Conservation (phyloP, 1,139 yeast species). For the Hansenula lynferdii region DNA sequence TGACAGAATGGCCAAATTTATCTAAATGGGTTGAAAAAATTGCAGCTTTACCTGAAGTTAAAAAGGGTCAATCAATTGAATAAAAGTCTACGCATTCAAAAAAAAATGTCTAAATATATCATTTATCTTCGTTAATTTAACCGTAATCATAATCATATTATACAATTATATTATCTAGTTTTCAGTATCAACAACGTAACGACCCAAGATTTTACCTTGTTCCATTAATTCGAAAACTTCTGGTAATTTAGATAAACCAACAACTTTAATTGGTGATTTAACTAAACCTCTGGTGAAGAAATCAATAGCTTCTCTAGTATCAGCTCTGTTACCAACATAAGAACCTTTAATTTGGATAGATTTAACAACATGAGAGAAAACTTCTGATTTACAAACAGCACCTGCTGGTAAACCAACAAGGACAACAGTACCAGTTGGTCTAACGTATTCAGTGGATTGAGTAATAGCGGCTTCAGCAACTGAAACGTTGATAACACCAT, state of each 20-base stretch:
- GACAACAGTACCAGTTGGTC: conserved; percentile 68
- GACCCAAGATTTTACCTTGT: conserved; percentile 65
- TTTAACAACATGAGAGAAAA: conserved; percentile 61
- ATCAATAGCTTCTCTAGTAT: conserved; percentile 70
- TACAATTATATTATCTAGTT: conserved; percentile 28
- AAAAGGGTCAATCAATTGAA: conserved; percentile 24
- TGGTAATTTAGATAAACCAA: conserved; percentile 62
- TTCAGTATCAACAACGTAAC: conserved; percentile 71
- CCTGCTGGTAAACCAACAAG: conserved; percentile 74
- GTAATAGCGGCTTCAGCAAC: conserved; percentile 64
- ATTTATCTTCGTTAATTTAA: neutral
- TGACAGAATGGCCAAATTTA: neutral
- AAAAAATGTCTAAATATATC: no score
- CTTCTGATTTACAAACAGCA: conserved; percentile 59
- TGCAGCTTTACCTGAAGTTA: no score
- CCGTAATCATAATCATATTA: neutral
- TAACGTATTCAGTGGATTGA: conserved; percentile 59
- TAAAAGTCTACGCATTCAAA: no score
- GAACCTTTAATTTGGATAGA: conserved; percentile 65
- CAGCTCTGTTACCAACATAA: conserved; percentile 79
- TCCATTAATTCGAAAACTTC: conserved; percentile 63
- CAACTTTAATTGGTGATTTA: conserved; percentile 65
- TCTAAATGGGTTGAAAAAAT: no score
- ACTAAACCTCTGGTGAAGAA: conserved; percentile 68
- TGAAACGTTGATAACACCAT: conserved; percentile 70